These are phyloP conservation scores for Pelargonium fulgidum DNA, from an alignment of 441 rosid species.

Conservation along the genomic window DNA sequence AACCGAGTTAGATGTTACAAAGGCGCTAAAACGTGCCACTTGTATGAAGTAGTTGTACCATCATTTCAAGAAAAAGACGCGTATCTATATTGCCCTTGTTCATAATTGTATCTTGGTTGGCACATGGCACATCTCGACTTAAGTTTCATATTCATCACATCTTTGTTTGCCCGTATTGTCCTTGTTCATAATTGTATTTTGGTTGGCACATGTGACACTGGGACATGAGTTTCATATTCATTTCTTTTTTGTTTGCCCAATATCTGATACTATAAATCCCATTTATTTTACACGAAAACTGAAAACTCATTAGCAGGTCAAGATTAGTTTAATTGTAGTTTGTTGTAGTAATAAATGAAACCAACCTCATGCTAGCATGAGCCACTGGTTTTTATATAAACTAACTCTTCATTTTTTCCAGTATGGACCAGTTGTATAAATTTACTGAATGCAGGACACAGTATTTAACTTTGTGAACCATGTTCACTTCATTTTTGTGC, in stretches of 20 bases:
- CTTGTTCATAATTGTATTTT: slow-evolving; percentile 20
- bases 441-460: too few species aligned
- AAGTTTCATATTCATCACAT: background rate
- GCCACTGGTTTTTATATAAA: too few species aligned
- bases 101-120: slow-evolving; percentile 17
- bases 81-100: slow-evolving; percentile 22
- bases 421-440: too few species aligned
- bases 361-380: too few species aligned
- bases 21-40: slow-evolving; percentile 22
- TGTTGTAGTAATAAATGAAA: too few species aligned
- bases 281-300: too few species aligned
- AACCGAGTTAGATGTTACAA: slow-evolving; percentile 15
- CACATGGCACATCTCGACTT: background rate
- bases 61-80: slow-evolving; percentile 10
- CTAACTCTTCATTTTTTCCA: too few species aligned
- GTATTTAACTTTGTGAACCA: too few species aligned
- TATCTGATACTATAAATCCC: too few species aligned
- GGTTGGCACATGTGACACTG: background rate
- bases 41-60: slow-evolving; percentile 24
- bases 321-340: too few species aligned
- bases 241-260: background rate
- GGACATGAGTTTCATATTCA: background rate
- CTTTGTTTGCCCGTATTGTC: slow-evolving; percentile 9
- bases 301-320: too few species aligned
- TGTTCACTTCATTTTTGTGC: too few species aligned